Conservation (phyloP, 345 rosid species). For the Jatropha curcas region DNA sequence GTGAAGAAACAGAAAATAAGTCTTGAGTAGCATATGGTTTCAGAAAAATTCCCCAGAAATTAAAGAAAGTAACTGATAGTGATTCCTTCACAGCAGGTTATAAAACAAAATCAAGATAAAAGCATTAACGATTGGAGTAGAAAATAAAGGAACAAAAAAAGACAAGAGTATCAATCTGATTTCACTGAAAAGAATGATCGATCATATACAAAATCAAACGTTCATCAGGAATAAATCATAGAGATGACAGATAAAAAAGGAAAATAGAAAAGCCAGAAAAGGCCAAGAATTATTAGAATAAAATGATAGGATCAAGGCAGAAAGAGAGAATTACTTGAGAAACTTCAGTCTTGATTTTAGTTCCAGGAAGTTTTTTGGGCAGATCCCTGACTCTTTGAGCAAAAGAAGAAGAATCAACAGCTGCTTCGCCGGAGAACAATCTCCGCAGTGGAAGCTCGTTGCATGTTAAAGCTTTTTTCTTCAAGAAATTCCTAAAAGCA, state of each 20-base stretch:
- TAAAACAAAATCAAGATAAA: neutral
- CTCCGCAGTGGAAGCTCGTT: conserved; percentile 29
- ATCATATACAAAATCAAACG: neutral
- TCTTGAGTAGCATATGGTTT: neutral
- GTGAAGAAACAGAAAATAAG: neutral
- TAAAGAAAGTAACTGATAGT: neutral
- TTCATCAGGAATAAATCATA: neutral
- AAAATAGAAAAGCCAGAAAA: conserved; percentile 2
- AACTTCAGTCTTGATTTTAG: conserved; percentile 64
- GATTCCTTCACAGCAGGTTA: neutral
- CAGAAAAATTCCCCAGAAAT: too few species aligned
- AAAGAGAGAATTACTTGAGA: conserved; percentile 44
- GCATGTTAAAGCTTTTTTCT: conserved; percentile 37
- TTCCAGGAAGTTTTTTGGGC: conserved; percentile 62
- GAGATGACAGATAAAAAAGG: neutral
- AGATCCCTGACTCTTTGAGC: conserved; percentile 70
- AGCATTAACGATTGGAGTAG: neutral
- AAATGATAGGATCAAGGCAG: neutral
- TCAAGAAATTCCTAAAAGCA: conserved; percentile 40
- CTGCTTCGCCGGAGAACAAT: conserved; percentile 47
- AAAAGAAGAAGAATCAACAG: conserved; percentile 45
- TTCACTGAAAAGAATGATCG: too few species aligned
- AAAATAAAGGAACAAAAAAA: neutral
- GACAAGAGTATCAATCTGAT: neutral
- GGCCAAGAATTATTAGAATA: too few species aligned